Evolutionary conservation across 1,139 yeast species (phyloP).

Genomic region (Nematodospora anomalae): DNA sequence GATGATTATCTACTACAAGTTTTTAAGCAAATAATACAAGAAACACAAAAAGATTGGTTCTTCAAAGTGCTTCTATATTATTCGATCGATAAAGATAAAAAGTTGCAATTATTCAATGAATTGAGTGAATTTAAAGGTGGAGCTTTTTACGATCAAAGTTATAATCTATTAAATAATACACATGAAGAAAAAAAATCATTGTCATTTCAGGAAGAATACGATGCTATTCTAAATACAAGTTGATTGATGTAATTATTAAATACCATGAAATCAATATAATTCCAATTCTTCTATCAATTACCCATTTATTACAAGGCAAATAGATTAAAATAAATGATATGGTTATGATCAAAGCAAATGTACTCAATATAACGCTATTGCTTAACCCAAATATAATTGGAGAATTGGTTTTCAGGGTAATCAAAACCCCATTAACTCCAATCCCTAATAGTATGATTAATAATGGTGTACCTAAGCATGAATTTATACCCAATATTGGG

Average conservation of each 20-base stretch:
- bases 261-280: constrained; percentile 22
- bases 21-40: constrained; percentile 23
- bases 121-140: constrained; percentile 9
- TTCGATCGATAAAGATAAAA: constrained; percentile 14
- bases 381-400: constrained; percentile 27
- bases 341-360: constrained; percentile 27
- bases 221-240: constrained; percentile 18
- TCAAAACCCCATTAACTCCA: constrained; percentile 36
- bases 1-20: constrained; percentile 27
- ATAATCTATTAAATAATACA: background rate
- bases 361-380: constrained; percentile 26
- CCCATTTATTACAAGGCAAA: constrained; percentile 38
- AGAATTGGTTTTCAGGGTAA: constrained; percentile 10
- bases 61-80: constrained; percentile 21
- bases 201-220: background rate
- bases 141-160: constrained; percentile 2
- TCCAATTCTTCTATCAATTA: constrained; percentile 34
- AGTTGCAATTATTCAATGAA: constrained; percentile 15
- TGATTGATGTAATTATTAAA: constrained; percentile 20
- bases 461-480: constrained; percentile 46
- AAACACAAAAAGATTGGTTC: constrained; percentile 27
- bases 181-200: background rate
- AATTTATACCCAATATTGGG: constrained; percentile 40
- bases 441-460: constrained; percentile 39
- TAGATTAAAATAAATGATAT: constrained; percentile 26